Evolutionary conservation across 352 stramenopile species (phyloP).

Genomic region (Phytopythium litorale): DNA sequence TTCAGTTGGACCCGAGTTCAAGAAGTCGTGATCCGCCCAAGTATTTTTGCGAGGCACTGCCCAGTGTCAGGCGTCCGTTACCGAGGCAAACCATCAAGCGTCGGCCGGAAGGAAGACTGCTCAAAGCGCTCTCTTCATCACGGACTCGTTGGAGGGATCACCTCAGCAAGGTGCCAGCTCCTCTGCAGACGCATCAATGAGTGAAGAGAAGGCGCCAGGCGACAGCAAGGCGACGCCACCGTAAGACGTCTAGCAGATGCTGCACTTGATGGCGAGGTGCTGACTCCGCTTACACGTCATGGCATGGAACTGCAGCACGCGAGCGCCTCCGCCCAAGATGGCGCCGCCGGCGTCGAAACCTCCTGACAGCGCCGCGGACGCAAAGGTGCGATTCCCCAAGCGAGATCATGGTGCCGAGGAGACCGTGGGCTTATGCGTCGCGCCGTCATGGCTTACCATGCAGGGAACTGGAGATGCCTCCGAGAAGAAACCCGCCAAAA

Average conservation of each 20-base stretch:
- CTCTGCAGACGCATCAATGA: constrained; percentile 11
- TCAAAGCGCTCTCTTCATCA: not conserved
- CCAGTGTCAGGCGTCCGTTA: not conserved
- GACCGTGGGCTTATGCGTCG: not conserved
- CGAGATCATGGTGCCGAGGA: no score
- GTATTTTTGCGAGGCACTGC: not conserved
- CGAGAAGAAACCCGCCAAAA: constrained; percentile 50
- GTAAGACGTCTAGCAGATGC: constrained; percentile 12
- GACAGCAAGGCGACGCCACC: constrained; percentile 25
- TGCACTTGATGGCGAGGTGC: not conserved
- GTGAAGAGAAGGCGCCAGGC: constrained; percentile 25
- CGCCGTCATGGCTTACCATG: not conserved
- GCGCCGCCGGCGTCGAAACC: constrained; percentile 18
- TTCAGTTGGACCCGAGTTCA: not conserved
- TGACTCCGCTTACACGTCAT: not conserved
- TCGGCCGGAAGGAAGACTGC: not conserved
- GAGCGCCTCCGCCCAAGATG: constrained; percentile 36
- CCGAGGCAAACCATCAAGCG: not conserved
- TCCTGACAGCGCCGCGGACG: constrained; percentile 14
- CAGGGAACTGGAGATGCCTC: constrained; percentile 13
- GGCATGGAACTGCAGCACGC: not conserved
- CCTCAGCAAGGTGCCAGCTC: not conserved
- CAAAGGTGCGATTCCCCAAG: constrained; percentile 17
- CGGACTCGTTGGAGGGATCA: not conserved
- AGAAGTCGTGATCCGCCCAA: not conserved